Conservation (phyloP, 2,329 filamentous ascomycete species). For the Ophiocordyceps camponoti-saundersi region DNA sequence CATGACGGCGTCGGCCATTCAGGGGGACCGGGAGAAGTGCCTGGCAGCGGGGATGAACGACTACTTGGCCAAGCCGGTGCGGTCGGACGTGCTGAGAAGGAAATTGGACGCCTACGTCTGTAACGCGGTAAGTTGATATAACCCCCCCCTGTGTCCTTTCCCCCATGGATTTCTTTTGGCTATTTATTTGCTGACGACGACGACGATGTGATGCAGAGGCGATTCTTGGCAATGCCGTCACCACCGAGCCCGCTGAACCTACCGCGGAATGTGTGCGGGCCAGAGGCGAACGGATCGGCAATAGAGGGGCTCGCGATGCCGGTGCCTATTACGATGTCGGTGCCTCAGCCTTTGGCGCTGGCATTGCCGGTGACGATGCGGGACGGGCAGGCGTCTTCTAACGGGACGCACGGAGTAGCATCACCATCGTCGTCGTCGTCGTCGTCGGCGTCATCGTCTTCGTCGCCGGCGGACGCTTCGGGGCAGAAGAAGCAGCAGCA, state of each 20-base stretch:
- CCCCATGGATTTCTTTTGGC: background rate
- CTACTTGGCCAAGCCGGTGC: constrained; percentile 74
- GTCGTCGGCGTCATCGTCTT: background rate
- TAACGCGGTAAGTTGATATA: constrained; percentile 14
- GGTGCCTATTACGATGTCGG: background rate
- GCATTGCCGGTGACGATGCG: background rate
- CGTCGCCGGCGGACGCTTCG: too few relatives aligned
- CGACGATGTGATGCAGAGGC: background rate
- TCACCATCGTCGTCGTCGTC: background rate
- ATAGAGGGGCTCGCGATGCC: background rate
- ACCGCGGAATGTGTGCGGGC: background rate
- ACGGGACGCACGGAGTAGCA: background rate
- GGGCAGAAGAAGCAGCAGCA: background rate
- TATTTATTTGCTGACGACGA: background rate
- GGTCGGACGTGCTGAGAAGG: constrained; percentile 68
- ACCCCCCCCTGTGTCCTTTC: background rate
- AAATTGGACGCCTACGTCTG: constrained; percentile 50
- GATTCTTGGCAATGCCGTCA: background rate
- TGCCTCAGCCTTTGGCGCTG: too few relatives aligned
- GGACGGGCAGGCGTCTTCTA: background rate
- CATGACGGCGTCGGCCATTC: constrained; percentile 91
- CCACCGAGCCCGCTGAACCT: background rate
- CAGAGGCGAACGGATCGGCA: background rate
- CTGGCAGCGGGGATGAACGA: constrained; percentile 96
- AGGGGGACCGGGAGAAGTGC: constrained; percentile 88